phyloP scores from a whole-genome alignment of 1,284 basidiomycete species.

The Irpex rosettiformis region DNA sequence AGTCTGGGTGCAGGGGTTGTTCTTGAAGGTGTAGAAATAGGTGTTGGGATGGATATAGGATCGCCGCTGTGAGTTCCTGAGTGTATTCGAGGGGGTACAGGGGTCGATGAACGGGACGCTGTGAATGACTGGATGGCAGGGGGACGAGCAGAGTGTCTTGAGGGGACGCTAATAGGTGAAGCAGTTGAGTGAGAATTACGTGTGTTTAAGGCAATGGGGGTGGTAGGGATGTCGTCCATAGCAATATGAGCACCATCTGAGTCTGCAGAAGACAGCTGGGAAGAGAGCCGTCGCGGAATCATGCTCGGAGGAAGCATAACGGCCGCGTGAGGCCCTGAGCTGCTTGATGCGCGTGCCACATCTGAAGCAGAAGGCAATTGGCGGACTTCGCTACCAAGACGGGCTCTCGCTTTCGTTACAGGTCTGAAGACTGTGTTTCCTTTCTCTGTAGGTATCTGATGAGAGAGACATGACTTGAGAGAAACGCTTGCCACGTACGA shows the following conservation, averaged over 20 bases:
- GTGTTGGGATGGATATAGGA: slow-evolving; percentile 1
- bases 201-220: not conserved
- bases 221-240: not conserved
- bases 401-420: slow-evolving; percentile 50
- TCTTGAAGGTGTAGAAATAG: slow-evolving; percentile 7
- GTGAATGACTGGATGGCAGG: slow-evolving; percentile 5
- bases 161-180: slow-evolving; percentile 4
- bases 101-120: not conserved
- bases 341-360: slow-evolving; percentile 5
- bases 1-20: slow-evolving; percentile 13
- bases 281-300: slow-evolving; percentile 11
- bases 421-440: slow-evolving; percentile 68
- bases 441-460: slow-evolving; percentile 48
- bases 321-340: slow-evolving; percentile 3
- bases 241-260: not conserved
- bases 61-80: not conserved
- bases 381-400: slow-evolving; percentile 32
- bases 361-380: slow-evolving; percentile 33
- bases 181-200: not conserved
- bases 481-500: slow-evolving; percentile 49
- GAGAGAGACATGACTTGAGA: not conserved
- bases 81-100: slow-evolving; percentile 1
- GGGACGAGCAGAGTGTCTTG: slow-evolving; percentile 7
- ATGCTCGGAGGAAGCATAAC: slow-evolving; percentile 23
- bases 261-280: not conserved